Conservation (phyloP, 352 stramenopile species). For the Thraustotheca clavata region DNA sequence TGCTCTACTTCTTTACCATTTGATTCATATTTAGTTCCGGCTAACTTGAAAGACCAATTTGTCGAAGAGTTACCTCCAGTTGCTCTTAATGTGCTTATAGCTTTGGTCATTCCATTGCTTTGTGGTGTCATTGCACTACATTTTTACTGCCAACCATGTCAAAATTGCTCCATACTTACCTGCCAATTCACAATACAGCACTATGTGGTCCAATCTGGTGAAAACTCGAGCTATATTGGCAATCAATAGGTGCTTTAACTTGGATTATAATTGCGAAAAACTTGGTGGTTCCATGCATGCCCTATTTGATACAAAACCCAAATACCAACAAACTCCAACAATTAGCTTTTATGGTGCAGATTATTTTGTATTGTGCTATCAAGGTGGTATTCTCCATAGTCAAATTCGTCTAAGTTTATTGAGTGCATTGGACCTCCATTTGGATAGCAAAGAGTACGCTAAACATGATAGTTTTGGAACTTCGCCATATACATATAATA, state of each 20-base stretch:
- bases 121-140: too few species aligned
- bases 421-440: neutral
- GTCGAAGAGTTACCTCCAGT: too few species aligned
- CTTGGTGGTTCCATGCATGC: neutral
- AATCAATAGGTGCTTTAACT: neutral
- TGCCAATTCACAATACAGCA: neutral
- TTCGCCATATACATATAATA: too few species aligned
- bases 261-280: neutral
- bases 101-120: too few species aligned
- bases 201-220: neutral
- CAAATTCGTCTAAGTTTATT: neutral
- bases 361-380: neutral
- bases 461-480: too few species aligned
- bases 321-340: neutral
- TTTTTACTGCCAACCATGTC: too few species aligned
- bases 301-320: neutral
- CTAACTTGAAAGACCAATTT: too few species aligned
- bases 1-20: too few species aligned
- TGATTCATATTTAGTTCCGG: too few species aligned
- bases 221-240: neutral
- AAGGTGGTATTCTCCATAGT: neutral
- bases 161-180: too few species aligned
- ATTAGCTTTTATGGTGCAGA: neutral
- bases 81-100: too few species aligned
- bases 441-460: too few species aligned